These are phyloP conservation scores for Excoecaria cochinchinensis DNA, from an alignment of 345 rosid species.

Conservation along the genomic window DNA sequence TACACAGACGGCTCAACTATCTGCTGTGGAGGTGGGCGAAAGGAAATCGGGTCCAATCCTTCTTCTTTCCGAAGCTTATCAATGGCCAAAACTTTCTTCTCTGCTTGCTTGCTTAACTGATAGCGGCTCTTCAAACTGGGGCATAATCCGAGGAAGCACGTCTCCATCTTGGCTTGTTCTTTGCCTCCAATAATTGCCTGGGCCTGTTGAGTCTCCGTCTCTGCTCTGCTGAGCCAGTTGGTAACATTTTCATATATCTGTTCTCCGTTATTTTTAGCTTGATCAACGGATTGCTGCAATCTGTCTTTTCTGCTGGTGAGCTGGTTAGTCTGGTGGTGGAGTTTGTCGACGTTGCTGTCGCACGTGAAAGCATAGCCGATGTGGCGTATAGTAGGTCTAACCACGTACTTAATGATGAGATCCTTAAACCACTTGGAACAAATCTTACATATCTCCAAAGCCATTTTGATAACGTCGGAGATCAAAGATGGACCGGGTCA, in stretches of 20 bases:
- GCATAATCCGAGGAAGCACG: not conserved
- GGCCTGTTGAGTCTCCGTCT: not conserved
- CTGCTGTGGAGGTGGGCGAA: too few relatives aligned
- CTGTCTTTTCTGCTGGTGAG: not conserved
- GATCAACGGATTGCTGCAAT: not conserved
- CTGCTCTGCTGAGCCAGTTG: not conserved
- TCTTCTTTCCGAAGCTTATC: not conserved
- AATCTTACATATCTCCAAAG: too few relatives aligned
- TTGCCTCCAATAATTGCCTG: not conserved
- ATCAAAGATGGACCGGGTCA: too few relatives aligned
- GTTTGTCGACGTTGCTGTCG: not conserved
- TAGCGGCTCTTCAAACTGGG: not conserved
- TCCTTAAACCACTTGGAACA: too few relatives aligned
- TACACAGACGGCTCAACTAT: too few relatives aligned
- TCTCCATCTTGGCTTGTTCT: not conserved
- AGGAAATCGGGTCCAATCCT: too few relatives aligned
- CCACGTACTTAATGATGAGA: too few relatives aligned
- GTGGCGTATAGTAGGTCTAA: too few relatives aligned
- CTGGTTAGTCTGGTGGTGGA: not conserved
- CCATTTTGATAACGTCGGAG: too few relatives aligned
- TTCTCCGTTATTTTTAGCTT: not conserved
- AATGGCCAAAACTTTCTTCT: not conserved
- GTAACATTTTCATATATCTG: not conserved
- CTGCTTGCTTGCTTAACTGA: not conserved
- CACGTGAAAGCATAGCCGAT: too few relatives aligned